Evolutionary conservation across 78 protist genomes (phyloP).

Genomic region (Dictyostelium brefeldianum): DNA sequence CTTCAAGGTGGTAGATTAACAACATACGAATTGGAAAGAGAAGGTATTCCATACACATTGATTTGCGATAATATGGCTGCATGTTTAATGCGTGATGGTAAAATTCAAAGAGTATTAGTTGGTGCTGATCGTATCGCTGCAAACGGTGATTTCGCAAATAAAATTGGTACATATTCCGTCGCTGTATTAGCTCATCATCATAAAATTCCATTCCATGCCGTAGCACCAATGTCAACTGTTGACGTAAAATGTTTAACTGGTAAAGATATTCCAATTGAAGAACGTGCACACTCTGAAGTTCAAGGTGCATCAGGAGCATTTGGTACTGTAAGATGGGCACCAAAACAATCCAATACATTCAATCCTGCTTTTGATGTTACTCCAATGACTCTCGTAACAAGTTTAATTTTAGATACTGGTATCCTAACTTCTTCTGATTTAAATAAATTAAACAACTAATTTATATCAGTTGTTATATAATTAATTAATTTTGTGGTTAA

Average conservation of each 20-base stretch:
- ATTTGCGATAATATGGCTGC: constrained; percentile 89
- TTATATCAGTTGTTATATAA: too few relatives aligned
- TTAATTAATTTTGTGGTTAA: too few relatives aligned
- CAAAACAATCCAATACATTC: constrained; percentile 52
- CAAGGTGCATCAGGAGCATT: constrained; percentile 77
- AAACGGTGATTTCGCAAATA: constrained; percentile 90
- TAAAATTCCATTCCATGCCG: constrained; percentile 81
- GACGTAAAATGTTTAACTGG: constrained; percentile 58
- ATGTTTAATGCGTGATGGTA: constrained; percentile 80
- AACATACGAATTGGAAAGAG: constrained; percentile 75
- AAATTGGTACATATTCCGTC: constrained; percentile 87
- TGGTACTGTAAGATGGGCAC: constrained; percentile 84
- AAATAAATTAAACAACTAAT: neutral
- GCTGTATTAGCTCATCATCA: constrained; percentile 76
- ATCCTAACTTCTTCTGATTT: constrained; percentile 3
- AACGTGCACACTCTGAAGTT: constrained; percentile 68
- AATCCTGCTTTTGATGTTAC: constrained; percentile 90
- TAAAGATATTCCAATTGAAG: constrained; percentile 83
- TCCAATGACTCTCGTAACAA: constrained; percentile 62
- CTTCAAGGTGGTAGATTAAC: constrained; percentile 90
- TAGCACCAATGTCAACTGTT: constrained; percentile 86
- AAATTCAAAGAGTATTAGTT: constrained; percentile 83
- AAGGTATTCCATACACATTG: constrained; percentile 83
- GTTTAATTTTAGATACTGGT: constrained; percentile 78
- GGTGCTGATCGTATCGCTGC: constrained; percentile 87